Evolutionary conservation across 2,329 filamentous ascomycete species (phyloP), one percentile per base, ranked within the genome.

Genomic region (Paecilomyces sp.): DNA sequence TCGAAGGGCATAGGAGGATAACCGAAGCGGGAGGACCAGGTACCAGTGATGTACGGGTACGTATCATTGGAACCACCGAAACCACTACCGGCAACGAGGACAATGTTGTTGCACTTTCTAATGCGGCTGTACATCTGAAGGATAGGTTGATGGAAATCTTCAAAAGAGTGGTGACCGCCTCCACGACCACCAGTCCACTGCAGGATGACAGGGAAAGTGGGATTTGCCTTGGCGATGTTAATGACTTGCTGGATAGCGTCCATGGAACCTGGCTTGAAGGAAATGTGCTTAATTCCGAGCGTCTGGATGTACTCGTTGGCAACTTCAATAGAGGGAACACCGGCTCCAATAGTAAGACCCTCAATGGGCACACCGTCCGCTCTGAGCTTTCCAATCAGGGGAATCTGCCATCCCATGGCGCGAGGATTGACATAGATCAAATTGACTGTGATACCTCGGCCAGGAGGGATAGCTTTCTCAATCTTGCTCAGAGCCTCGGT

Each of bases 141-240:
- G 53, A 97, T 88, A 4, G 92, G 92, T 70, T 92, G 88, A 75
- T 96, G 92, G 83, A 97, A 96, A 74, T 97, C 92, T 74, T 97
- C 92, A 63, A 88, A 96, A 0, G 92, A 96, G 79, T 97, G 92
- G 75, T 96, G 92, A 60, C 92, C 92, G 79, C 92, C 92, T 65
- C 92, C 92, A 76, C 92, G 89, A 50, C 92, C 92, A 71, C 92
- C 92, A 61, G 92, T 97, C 92, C 92, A 97, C 77, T 97, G 92
- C 63, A 96, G 80, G 57, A 96, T 86, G 57, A 96, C 85, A n/a
- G 92, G 92, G 82, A 97, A 96, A 30, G 85, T 88, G 1, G 92
- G 92, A 74, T 96, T 94, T n/a, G 91, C 90, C 77, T 90, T 94
- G 64, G 92, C 92, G 69, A 97, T 92, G 75, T 95, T 94, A 77